Conservation (phyloP, 2,329 filamentous ascomycete genomes). For the Aureobasidium sp. region DNA sequence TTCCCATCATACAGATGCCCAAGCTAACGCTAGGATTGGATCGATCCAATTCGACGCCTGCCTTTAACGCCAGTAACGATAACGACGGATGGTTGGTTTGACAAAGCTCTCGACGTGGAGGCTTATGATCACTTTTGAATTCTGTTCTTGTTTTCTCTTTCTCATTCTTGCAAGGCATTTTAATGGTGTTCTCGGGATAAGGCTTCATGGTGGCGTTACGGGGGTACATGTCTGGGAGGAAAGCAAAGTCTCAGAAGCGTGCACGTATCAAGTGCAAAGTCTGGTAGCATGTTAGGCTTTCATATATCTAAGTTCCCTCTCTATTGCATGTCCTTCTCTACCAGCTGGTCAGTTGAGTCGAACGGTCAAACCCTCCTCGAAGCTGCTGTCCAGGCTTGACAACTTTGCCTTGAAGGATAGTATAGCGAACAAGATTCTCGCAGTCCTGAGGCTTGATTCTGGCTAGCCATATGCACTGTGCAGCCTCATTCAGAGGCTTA, state of each 20-base stretch:
- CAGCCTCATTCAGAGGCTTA: conserved; percentile 43
- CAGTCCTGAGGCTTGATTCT: conserved; percentile 80
- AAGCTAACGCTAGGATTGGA: conserved; percentile 15
- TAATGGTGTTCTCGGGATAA: neutral
- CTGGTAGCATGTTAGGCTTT: neutral
- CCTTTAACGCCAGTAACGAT: conserved; percentile 13
- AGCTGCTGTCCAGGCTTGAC: conserved; percentile 83
- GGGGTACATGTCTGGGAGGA: neutral
- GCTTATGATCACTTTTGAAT: neutral
- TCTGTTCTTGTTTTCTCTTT: neutral
- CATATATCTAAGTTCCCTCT: conserved; percentile 1
- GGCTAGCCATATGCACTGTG: conserved; percentile 89
- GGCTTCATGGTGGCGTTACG: neutral
- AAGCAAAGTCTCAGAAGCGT: neutral
- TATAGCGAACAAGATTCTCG: conserved; percentile 84
- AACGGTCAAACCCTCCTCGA: conserved; percentile 82
- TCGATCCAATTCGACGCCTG: conserved; percentile 8
- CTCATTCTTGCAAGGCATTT: conserved; percentile 3
- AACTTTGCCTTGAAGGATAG: conserved; percentile 85
- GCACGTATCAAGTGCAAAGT: neutral
- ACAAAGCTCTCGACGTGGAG: neutral
- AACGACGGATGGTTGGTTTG: conserved; percentile 18
- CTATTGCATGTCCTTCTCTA: conserved; percentile 32
- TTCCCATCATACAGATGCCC: conserved; percentile 11
- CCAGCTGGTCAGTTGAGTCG: conserved; percentile 79